Evolutionary conservation across 2,329 filamentous ascomycete species (phyloP), one percentile per base, ranked within the genome.

Genomic region (Nemania serpens): DNA sequence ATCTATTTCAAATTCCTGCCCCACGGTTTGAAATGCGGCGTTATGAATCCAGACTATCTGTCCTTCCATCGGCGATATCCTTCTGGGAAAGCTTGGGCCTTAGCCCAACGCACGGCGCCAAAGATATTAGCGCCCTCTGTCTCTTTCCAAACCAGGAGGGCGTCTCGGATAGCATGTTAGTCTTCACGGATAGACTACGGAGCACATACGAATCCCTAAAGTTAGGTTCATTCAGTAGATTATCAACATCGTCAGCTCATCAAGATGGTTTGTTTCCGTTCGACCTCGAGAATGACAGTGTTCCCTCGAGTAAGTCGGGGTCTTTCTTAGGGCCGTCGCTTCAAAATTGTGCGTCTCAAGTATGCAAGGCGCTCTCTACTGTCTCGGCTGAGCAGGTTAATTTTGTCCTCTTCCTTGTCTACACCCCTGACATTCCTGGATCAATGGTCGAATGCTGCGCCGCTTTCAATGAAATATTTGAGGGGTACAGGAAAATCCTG

Each of bases 61-160:
- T 96, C 41, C 79, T 94, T 20, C 90, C 91, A 1, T 85, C 91
- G 0, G 89, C 90, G 0, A 78, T 94, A 18, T 78, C 83, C 1
- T 96, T 95, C 70, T 96, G 91, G 92, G 91, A 95, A 71, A 87
- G 88, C 48, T 78, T 96, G 17, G 90, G 91, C 0, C 80, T 96
- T 1, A 86, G 86, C 1, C 91, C 91, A 3, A 85, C 85, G 9
- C 85, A 85, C 60, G 89, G 90, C 0, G 71, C 80, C 7, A 96
- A 96, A 73, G 85, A 94, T 62, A 78, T 95, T 33, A 81, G 83
- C 37, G 84, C 87, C 0, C 83, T 91, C 49, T 91, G 89, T 70
- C 78, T 95, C 1, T 90, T 88, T 64, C 91, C 91, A 0, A 79
- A 83, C 52, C 84, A 85, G 68, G 83, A 84, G 29, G 87, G 88